These are phyloP conservation scores for Chloris gayana DNA, from an alignment of 176 grass and related monocot genomes.

Conservation along the genomic window DNA sequence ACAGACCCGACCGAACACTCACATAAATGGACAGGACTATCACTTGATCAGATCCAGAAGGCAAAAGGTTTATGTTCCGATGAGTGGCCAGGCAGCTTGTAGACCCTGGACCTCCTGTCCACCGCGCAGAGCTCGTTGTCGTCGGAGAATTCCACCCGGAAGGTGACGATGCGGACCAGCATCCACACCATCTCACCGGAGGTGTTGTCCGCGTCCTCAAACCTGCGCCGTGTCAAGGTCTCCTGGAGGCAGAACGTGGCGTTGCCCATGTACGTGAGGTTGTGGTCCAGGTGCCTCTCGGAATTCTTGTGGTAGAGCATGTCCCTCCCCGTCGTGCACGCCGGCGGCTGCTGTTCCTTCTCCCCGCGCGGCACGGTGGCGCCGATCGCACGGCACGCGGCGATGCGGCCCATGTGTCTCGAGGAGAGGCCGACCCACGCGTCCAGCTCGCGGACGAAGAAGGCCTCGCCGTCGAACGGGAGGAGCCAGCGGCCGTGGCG, in stretches of 20 bases:
- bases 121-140: not conserved
- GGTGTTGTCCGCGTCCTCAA: rapidly evolving
- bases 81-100: not conserved
- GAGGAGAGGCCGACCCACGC: conserved; percentile 14
- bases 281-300: not conserved
- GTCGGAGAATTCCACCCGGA: not conserved
- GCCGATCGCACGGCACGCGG: not conserved
- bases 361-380: too few species aligned
- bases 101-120: not conserved
- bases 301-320: not conserved
- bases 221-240: not conserved
- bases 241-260: conserved; percentile 1
- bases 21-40: too few species aligned
- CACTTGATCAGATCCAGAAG: too few species aligned
- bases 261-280: conserved; percentile 18
- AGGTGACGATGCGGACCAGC: not conserved
- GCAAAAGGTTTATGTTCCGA: not conserved
- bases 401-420: not conserved
- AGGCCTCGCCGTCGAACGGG: not conserved
- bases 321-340: not conserved
- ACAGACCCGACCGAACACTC: too few species aligned
- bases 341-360: not conserved
- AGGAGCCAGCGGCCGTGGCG: not conserved
- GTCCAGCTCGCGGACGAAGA: not conserved
- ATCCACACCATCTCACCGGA: not conserved